These are phyloP conservation scores for Exophiala spinifera DNA, from an alignment of 2,329 filamentous ascomycete species.

Conservation along the genomic window DNA sequence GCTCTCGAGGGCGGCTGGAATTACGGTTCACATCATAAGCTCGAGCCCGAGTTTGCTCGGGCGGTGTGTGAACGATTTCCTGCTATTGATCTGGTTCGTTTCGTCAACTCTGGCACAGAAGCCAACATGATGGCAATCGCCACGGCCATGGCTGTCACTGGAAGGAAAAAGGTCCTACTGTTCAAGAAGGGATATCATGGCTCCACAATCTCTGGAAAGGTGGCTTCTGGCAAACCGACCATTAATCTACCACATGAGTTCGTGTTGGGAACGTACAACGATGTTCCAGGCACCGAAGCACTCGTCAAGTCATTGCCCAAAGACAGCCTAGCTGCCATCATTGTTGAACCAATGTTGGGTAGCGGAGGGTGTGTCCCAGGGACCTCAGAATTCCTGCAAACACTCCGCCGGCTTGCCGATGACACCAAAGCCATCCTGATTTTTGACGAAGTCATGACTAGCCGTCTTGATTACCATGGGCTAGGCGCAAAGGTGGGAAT, in stretches of 20 bases:
- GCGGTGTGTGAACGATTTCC: conserved; percentile 55
- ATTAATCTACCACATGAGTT: conserved; percentile 57
- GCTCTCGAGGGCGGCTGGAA: conserved; percentile 52
- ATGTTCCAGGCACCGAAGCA: conserved; percentile 46
- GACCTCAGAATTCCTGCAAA: conserved; percentile 50
- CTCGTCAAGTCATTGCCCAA: conserved; percentile 41
- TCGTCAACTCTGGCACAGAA: conserved; percentile 65
- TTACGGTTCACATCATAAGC: conserved; percentile 51
- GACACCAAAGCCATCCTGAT: conserved; percentile 59
- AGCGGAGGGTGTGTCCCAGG: conserved; percentile 58
- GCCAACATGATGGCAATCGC: conserved; percentile 60
- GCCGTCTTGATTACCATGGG: conserved; percentile 54
- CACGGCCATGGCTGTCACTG: conserved; percentile 32
- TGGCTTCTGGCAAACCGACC: conserved; percentile 32
- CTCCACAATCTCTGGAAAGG: conserved; percentile 46
- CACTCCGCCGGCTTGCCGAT: conserved; percentile 49
- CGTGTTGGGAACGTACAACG: conserved; percentile 62
- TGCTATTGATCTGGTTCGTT: conserved; percentile 52
- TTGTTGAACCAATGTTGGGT: conserved; percentile 67
- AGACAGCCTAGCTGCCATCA: conserved; percentile 57
- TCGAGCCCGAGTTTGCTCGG: conserved; percentile 53
- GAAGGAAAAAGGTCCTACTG: conserved; percentile 69
- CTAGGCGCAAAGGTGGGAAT: conserved; percentile 41
- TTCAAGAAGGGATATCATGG: conserved; percentile 79
- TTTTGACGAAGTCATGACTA: conserved; percentile 70